Evolutionary conservation across 2,329 filamentous ascomycete genomes (phyloP).

Genomic region (Fusarium falciforme): DNA sequence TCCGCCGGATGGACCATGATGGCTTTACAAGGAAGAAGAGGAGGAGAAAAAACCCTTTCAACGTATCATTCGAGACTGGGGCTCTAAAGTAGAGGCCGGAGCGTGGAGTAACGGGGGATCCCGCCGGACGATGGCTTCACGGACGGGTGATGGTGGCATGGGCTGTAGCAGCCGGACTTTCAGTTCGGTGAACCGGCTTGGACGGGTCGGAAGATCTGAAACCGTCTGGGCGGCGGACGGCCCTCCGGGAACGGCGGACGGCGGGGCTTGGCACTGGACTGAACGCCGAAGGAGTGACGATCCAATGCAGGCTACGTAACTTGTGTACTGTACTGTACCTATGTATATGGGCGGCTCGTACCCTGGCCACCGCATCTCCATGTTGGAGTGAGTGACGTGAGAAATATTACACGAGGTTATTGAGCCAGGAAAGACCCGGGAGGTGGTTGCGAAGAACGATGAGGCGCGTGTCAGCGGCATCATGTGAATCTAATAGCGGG

Average conservation of each 20-base stretch:
- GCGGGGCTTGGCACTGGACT: slow-evolving; percentile 9
- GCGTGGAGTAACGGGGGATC: not conserved
- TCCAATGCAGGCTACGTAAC: slow-evolving; percentile 18
- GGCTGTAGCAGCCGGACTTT: slow-evolving; percentile 4
- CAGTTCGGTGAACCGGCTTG: not conserved
- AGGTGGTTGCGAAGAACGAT: slow-evolving; percentile 12
- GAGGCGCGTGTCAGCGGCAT: slow-evolving; percentile 33
- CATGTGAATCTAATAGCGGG: slow-evolving; percentile 33
- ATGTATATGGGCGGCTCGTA: not conserved
- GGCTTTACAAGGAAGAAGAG: slow-evolving; percentile 9
- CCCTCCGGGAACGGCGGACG: slow-evolving; percentile 1
- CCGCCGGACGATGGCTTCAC: not conserved
- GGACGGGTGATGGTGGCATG: not conserved
- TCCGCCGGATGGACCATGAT: slow-evolving; percentile 20
- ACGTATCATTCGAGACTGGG: not conserved
- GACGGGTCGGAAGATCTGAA: slow-evolving; percentile 21
- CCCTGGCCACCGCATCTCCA: not conserved
- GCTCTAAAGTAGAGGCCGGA: not conserved
- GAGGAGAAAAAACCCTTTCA: slow-evolving; percentile 15
- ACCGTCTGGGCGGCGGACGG: slow-evolving; percentile 11
- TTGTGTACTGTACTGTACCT: not conserved
- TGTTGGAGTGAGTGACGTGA: slow-evolving; percentile 23
- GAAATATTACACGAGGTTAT: slow-evolving; percentile 6
- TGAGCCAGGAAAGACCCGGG: not conserved
- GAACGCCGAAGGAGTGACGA: slow-evolving; percentile 1